A percentile compares a stretch with the other conserved stretches of the same genome.
Evolutionary conservation across 176 grass and related monocot species (phyloP).

Genomic region (Rhynchospora breviuscula): DNA sequence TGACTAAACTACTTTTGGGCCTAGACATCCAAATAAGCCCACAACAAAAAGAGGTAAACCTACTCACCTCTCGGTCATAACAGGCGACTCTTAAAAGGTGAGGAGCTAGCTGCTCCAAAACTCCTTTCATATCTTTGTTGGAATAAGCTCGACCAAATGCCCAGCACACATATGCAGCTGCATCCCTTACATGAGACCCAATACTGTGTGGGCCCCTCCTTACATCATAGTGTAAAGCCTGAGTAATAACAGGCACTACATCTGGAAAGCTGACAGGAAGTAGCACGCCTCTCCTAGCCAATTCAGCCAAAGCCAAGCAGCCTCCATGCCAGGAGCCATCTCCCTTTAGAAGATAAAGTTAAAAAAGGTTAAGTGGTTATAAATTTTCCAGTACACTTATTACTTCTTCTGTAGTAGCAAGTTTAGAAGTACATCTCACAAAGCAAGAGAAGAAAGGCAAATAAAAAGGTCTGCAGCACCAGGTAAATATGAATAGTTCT

Average conservation of each 20-base stretch:
- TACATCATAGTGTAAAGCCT: constrained; percentile 93
- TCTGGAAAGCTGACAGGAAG: constrained; percentile 76
- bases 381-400: background rate
- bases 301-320: constrained; percentile 94
- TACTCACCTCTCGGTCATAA: constrained; percentile 94
- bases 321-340: constrained; percentile 97
- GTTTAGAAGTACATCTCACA: background rate
- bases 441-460: background rate
- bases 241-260: constrained; percentile 78
- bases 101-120: constrained; percentile 83
- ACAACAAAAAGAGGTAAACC: constrained; percentile 13
- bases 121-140: constrained; percentile 68
- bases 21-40: background rate
- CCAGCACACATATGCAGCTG: constrained; percentile 96
- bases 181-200: constrained; percentile 95
- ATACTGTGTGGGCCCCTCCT: constrained; percentile 89
- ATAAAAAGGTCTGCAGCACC: background rate
- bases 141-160: constrained; percentile 96
- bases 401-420: constrained; percentile 10
- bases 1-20: background rate
- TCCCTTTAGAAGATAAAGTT: constrained; percentile 47
- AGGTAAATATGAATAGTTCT: background rate
- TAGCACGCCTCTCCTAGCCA: constrained; percentile 82
- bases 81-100: constrained; percentile 82
- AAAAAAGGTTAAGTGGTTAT: constrained; percentile 10